Evolutionary conservation across 2,329 filamentous ascomycete genomes (phyloP), one percentile per base, ranked within the genome.

Genomic region (Fusarium nematophilum): DNA sequence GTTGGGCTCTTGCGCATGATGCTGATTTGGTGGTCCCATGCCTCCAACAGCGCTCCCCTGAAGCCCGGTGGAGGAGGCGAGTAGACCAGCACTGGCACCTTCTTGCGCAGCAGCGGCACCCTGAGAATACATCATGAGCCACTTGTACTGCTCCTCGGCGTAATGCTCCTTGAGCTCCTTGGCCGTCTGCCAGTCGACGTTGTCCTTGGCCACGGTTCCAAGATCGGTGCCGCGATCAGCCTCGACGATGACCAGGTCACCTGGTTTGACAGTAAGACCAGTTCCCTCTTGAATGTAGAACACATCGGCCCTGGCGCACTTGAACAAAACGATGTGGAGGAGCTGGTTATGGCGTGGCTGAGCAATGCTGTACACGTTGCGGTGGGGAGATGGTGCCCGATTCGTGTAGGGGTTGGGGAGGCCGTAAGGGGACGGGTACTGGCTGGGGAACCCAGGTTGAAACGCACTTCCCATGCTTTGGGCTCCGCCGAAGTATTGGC

Each of bases 41-140:
- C 90, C 90, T 57, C 90, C 90, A 42, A 92, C 86, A 36, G 90
- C 87, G 70, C 89, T 90, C 50, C 86, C 87, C 59, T 88, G 86
- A 56, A 88, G 78, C 38, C 86, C 83, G 66, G 84, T 87, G 11
- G 88, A 79, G 11, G 85, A 83, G 9, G 88, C 83, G 76, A 89
- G 83, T 46, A 88, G 80, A 23, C 89, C 87, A 45, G 84, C 83
- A 29, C 84, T 83, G 6, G 83, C 78, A 18, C 85, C 83, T 59
- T 89, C 87, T 51, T 87, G 82, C 17, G 82, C 83, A 17, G 82
- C 84, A 29, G 84, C 84, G 7, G 86, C 91, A 71, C 87, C 91
- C 73, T 93, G 89, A 1, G 93, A 97, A 75, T 97, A 99, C 91
- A 98, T 95, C 90, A 98, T 97, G 47, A 99, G 83, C 92, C 94